phyloP scores from a whole-genome alignment of 2,329 filamentous ascomycete genomes.

The Colletotrichum australisinense region DNA sequence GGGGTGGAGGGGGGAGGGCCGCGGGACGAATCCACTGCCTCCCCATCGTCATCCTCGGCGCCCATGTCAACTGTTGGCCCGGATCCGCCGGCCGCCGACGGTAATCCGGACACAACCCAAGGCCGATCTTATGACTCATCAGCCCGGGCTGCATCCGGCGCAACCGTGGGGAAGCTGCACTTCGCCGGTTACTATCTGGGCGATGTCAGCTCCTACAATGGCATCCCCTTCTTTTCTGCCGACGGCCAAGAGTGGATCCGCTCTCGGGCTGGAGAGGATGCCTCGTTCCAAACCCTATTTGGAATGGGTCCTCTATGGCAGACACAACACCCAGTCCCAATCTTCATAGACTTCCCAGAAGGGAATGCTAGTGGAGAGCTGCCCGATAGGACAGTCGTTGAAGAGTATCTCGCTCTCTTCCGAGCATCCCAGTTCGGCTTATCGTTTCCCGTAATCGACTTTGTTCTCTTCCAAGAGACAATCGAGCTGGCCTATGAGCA shows the following conservation, averaged over 20 bases:
- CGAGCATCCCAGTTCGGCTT: conserved; percentile 50
- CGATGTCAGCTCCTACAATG: conserved; percentile 57
- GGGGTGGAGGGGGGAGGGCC: background rate
- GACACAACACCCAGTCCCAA: conserved; percentile 32
- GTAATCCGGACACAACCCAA: conserved; percentile 17
- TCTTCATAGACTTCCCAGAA: conserved; percentile 4
- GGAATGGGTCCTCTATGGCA: conserved; percentile 38
- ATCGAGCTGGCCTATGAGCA: conserved; percentile 56
- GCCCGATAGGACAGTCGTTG: conserved; percentile 48
- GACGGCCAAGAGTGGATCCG: conserved; percentile 61
- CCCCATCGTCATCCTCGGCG: conserved; percentile 22
- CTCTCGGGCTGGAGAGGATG: conserved; percentile 53
- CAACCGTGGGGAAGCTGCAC: conserved; percentile 51
- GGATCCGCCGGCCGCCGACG: conserved; percentile 18
- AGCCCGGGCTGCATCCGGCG: conserved; percentile 19
- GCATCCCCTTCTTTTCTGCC: conserved; percentile 60
- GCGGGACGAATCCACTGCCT: conserved; percentile 3
- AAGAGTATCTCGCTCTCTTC: conserved; percentile 40
- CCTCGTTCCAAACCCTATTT: conserved; percentile 42
- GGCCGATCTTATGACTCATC: conserved; percentile 25
- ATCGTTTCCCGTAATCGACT: conserved; percentile 62
- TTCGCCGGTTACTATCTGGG: conserved; percentile 61
- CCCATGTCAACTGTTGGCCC: conserved; percentile 5
- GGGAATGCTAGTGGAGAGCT: conserved; percentile 41
- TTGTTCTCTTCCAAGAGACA: conserved; percentile 57